Conservation (phyloP, 1,139 yeast species). For the Arxiozyma slooffiae region DNA sequence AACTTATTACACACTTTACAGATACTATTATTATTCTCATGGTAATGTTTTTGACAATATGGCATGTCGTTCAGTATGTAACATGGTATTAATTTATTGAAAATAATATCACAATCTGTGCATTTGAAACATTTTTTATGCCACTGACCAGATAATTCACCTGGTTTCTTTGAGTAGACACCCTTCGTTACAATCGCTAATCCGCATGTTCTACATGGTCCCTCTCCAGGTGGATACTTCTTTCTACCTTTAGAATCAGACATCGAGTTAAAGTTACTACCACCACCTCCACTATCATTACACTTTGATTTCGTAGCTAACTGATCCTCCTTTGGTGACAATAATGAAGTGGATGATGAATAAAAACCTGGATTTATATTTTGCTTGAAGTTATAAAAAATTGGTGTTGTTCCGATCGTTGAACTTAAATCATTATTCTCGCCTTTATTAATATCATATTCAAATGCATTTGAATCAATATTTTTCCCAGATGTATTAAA, state of each 20-base stretch:
- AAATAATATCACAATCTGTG: slow-evolving; percentile 45
- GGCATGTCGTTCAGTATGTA: slow-evolving; percentile 74
- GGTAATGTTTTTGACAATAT: slow-evolving; percentile 76
- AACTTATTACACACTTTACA: slow-evolving; percentile 66
- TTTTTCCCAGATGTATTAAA: neutral
- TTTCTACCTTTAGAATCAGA: neutral
- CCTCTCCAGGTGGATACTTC: slow-evolving; percentile 49
- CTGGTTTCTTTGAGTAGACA: slow-evolving; percentile 52
- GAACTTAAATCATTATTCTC: neutral
- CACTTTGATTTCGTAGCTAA: neutral
- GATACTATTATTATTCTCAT: slow-evolving; percentile 59
- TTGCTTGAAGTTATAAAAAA: slow-evolving; percentile 15
- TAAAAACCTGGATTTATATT: neutral
- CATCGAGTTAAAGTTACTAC: slow-evolving; percentile 4
- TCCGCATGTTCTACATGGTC: slow-evolving; percentile 64
- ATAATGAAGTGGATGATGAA: slow-evolving; percentile 3
- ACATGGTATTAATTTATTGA: slow-evolving; percentile 57
- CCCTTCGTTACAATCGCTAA: slow-evolving; percentile 35
- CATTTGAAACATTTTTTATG: slow-evolving; percentile 81
- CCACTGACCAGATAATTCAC: slow-evolving; percentile 88
- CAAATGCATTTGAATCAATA: neutral
- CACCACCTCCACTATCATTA: neutral
- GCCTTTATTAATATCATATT: neutral
- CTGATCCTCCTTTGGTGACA: slow-evolving; percentile 7
- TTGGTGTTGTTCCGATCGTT: slow-evolving; percentile 12